A percentile compares a stretch with the other conserved stretches of the same genome.
Conservation (phyloP, 768 basidiomycete species). For the Kwoniella sp. region DNA sequence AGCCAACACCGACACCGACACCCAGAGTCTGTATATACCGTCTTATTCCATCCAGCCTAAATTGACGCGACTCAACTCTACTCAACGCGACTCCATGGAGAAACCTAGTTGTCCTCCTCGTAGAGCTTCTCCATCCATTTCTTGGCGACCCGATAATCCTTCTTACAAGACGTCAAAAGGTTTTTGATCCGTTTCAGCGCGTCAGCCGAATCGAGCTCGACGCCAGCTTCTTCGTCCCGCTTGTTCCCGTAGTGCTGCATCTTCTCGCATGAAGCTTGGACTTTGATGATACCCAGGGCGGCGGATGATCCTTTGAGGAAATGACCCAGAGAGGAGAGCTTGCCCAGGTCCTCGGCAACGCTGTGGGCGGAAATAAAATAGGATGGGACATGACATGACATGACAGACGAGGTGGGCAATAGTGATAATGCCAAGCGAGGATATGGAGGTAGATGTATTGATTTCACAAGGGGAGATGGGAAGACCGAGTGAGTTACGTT, state of each 20-base stretch:
- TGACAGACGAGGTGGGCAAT: too few relatives aligned
- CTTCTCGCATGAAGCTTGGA: conserved; percentile 81
- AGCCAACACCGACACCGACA: too few relatives aligned
- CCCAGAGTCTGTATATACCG: too few relatives aligned
- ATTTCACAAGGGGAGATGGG: too few relatives aligned
- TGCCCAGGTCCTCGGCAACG: conserved; percentile 62
- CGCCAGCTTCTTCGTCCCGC: conserved; percentile 61
- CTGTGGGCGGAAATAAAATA: too few relatives aligned
- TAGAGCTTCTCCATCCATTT: conserved; percentile 66
- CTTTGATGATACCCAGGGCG: conserved; percentile 78
- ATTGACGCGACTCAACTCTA: too few relatives aligned
- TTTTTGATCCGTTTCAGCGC: conserved; percentile 62
- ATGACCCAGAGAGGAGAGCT: conserved; percentile 78
- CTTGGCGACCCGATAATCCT: conserved; percentile 71
- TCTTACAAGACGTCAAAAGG: conserved; percentile 65
- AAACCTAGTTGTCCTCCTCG: conserved; percentile 43
- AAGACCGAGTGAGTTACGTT: too few relatives aligned
- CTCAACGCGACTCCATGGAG: too few relatives aligned
- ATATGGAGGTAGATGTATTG: too few relatives aligned
- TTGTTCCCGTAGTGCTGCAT: conserved; percentile 84
- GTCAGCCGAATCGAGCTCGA: conserved; percentile 39
- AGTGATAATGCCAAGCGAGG: not conserved
- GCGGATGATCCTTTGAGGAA: conserved; percentile 98
- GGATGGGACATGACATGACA: too few relatives aligned
- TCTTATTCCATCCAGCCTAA: too few relatives aligned